Conservation (phyloP, 2,329 filamentous ascomycete species). For the Lomentospora prolificans region DNA sequence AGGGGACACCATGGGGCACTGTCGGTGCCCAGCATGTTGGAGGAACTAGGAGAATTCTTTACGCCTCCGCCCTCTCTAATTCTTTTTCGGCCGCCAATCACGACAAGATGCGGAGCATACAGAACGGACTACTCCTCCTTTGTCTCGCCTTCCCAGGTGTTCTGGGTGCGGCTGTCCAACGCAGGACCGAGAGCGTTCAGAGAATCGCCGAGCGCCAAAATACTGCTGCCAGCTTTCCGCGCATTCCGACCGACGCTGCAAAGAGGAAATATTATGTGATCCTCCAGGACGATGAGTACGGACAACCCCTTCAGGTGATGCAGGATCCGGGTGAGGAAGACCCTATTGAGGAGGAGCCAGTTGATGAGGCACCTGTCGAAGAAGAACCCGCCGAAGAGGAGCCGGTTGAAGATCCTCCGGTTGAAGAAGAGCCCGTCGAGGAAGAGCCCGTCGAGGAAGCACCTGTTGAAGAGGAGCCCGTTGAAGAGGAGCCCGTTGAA, state of each 20-base stretch:
- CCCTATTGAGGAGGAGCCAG: neutral
- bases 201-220: neutral
- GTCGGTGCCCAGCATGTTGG: neutral
- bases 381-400: too few relatives aligned
- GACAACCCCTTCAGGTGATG: neutral
- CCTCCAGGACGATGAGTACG: neutral
- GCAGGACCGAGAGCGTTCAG: neutral
- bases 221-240: neutral
- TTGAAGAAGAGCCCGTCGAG: neutral
- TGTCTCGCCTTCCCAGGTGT: constrained; percentile 3
- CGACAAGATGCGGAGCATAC: constrained; percentile 1
- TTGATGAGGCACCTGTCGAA: neutral
- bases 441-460: neutral
- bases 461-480: neutral
- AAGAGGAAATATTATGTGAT: neutral
- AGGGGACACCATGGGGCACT: neutral
- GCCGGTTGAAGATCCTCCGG: neutral
- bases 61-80: neutral
- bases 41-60: neutral
- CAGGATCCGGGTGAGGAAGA: neutral
- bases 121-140: neutral
- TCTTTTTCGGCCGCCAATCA: neutral
- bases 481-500: neutral
- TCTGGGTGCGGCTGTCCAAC: neutral
- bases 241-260: neutral